Percentiles rank a stretch among this genome's conserved stretches.
Evolutionary conservation across 1,284 basidiomycete genomes (phyloP).

Genomic region (Malassezia nana): DNA sequence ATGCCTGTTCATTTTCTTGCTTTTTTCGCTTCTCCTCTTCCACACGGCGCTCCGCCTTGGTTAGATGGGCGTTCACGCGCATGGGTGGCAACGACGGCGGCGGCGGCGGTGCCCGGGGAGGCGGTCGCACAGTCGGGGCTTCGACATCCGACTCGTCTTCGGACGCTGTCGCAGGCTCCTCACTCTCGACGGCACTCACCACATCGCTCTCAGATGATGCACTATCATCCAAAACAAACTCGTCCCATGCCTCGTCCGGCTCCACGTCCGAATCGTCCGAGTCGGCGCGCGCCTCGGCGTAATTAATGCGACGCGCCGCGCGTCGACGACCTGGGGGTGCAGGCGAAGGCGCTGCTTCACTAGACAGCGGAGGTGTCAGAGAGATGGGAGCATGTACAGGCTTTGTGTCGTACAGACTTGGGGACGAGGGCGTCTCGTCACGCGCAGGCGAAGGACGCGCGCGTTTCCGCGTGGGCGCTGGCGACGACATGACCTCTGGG

Average conservation of each 20-base stretch:
- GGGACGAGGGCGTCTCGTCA: neutral
- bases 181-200: constrained; percentile 11
- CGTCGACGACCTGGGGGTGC: constrained; percentile 4
- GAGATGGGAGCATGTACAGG: neutral
- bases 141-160: constrained; percentile 2
- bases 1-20: constrained; percentile 69
- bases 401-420: neutral
- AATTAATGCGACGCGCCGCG: constrained; percentile 11
- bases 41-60: constrained; percentile 69
- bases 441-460: neutral
- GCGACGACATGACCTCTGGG: constrained; percentile 3
- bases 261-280: constrained; percentile 4
- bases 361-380: constrained; percentile 9
- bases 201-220: neutral
- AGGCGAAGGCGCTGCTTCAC: neutral
- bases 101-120: neutral
- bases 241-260: constrained; percentile 7
- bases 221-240: constrained; percentile 9
- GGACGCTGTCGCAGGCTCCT: constrained; percentile 8
- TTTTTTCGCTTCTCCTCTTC: constrained; percentile 55
- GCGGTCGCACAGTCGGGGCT: neutral
- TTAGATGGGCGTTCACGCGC: constrained; percentile 56
- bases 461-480: constrained; percentile 4
- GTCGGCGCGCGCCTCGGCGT: constrained; percentile 5
- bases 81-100: neutral